These are phyloP conservation scores for Chaetoceros muelleri DNA, from an alignment of 108 stramenopile genomes.

Conservation along the genomic window DNA sequence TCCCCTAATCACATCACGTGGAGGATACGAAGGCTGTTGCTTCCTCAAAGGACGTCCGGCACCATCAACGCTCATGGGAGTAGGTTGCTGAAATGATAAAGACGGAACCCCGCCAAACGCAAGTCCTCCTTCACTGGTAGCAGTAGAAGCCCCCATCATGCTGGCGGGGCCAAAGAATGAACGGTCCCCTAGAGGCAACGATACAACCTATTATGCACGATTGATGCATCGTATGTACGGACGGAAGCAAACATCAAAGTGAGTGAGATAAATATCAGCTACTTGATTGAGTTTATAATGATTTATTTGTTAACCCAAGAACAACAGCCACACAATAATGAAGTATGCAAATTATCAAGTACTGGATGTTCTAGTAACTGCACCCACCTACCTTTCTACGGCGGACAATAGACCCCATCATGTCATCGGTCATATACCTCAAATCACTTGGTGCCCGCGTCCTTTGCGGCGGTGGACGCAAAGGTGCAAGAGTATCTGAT, in stretches of 20 bases:
- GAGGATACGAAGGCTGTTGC: constrained; percentile 8
- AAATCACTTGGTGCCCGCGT: too few species aligned
- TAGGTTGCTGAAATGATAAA: too few species aligned
- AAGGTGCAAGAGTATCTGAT: too few species aligned
- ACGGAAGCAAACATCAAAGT: too few species aligned
- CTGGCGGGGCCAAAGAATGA: constrained; percentile 4
- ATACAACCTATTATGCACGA: constrained; percentile 26
- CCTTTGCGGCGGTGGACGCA: too few species aligned
- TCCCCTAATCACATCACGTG: constrained; percentile 22
- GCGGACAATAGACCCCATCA: constrained; percentile 43
- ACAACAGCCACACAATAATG: neutral
- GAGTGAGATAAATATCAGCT: too few species aligned
- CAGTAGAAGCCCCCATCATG: constrained; percentile 11
- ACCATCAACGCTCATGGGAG: neutral
- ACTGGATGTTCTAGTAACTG: neutral
- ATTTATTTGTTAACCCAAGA: too few species aligned
- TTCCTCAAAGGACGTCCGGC: neutral
- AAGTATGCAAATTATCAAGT: neutral
- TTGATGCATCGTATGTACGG: too few species aligned
- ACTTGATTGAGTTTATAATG: too few species aligned
- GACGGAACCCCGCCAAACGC: too few species aligned
- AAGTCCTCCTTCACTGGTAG: constrained; percentile 3
- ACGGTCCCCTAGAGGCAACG: constrained; percentile 29
- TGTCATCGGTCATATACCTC: constrained; percentile 3
- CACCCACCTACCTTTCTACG: constrained; percentile 21